Evolutionary conservation across 2,329 filamentous ascomycete species (phyloP).

Genomic region (Penicillium capsulatum): DNA sequence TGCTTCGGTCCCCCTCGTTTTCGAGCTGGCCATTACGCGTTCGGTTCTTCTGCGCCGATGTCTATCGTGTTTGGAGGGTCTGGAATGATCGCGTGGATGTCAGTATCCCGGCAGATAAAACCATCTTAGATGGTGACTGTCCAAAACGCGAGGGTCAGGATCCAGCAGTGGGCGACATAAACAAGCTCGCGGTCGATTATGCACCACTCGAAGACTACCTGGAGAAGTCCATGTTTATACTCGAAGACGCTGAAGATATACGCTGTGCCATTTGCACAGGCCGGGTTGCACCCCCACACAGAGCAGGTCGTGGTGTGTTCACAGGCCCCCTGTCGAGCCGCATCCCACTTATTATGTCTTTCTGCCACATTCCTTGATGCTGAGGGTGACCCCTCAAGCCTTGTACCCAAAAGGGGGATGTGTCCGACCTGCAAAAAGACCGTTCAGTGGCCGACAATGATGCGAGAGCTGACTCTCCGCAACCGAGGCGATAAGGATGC

Average conservation of each 20-base stretch:
- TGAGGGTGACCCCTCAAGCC: constrained; percentile 30
- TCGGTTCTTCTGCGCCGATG: constrained; percentile 71
- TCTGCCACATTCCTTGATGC: constrained; percentile 49
- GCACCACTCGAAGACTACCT: constrained; percentile 47
- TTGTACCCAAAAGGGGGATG: constrained; percentile 64
- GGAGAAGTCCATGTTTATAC: constrained; percentile 47
- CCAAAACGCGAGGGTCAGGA: constrained; percentile 12
- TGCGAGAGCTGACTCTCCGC: constrained; percentile 76
- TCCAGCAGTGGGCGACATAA: constrained; percentile 37
- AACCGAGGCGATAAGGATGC: constrained; percentile 66
- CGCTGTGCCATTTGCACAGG: constrained; percentile 51
- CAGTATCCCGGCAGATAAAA: constrained; percentile 49
- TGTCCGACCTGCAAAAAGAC: constrained; percentile 66
- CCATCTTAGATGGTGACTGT: constrained; percentile 51
- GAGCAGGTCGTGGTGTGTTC: constrained; percentile 52
- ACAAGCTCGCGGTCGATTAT: constrained; percentile 53
- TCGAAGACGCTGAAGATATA: constrained; percentile 36
- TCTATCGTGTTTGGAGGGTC: constrained; percentile 63
- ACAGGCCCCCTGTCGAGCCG: constrained; percentile 43
- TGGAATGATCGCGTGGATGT: constrained; percentile 52
- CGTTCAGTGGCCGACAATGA: constrained; percentile 69
- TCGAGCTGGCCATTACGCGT: constrained; percentile 74
- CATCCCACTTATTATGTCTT: constrained; percentile 56
- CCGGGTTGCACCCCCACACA: constrained; percentile 32
- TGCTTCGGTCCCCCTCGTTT: constrained; percentile 77